A percentile compares a stretch with the other conserved stretches of the same genome.
Conservation (phyloP, 2,329 filamentous ascomycete species). For the Sporothrix curviconia region DNA sequence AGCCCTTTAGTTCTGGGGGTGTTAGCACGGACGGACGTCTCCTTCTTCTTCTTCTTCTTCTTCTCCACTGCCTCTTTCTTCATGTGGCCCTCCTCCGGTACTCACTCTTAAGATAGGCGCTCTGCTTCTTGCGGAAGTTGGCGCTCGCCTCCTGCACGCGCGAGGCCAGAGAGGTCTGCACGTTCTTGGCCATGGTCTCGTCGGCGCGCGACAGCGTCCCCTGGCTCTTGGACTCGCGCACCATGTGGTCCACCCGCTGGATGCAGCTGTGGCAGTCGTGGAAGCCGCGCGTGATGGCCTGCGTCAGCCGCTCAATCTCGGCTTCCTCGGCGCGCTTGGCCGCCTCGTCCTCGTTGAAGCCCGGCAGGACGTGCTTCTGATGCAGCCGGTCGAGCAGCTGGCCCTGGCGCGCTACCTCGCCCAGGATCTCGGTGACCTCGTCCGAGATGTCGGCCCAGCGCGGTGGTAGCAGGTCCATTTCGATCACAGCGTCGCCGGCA, state of each 20-base stretch:
- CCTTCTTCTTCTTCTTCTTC: not conserved
- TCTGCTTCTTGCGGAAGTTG: slow-evolving; percentile 93
- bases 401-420: slow-evolving; percentile 74
- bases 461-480: slow-evolving; percentile 94
- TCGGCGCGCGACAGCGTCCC: slow-evolving; percentile 73
- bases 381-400: slow-evolving; percentile 84
- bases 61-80: too few species aligned
- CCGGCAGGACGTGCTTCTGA: slow-evolving; percentile 92
- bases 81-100: slow-evolving; percentile 4
- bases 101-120: slow-evolving; percentile 86
- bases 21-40: slow-evolving; percentile 19
- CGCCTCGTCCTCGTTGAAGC: slow-evolving; percentile 85
- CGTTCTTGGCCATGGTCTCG: slow-evolving; percentile 92
- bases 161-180: slow-evolving; percentile 83
- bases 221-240: slow-evolving; percentile 68
- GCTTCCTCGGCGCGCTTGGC: slow-evolving; percentile 79
- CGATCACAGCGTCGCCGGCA: slow-evolving; percentile 83
- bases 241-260: slow-evolving; percentile 79
- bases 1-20: slow-evolving; percentile 62
- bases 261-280: slow-evolving; percentile 87
- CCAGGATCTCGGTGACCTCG: slow-evolving; percentile 78
- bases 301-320: slow-evolving; percentile 84
- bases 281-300: slow-evolving; percentile 82
- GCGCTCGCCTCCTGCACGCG: slow-evolving; percentile 89
- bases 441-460: slow-evolving; percentile 95